Conservation (phyloP, 225 moss, liverwort and hornwort species). For the Polytrichum commune region DNA sequence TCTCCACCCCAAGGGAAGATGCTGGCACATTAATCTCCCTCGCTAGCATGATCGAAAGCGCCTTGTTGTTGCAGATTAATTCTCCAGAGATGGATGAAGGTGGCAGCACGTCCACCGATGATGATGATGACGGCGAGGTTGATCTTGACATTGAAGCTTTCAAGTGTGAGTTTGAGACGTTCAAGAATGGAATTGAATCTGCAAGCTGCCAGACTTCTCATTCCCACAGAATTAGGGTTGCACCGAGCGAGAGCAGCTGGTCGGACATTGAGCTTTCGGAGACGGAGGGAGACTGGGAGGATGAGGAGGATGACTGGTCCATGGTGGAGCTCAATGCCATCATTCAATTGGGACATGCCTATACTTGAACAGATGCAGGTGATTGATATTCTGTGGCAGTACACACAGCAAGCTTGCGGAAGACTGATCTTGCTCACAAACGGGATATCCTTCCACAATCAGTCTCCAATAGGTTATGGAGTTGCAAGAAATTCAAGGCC, state of each 20-base stretch:
- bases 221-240: not conserved
- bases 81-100: not conserved
- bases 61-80: not conserved
- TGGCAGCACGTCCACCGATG: not conserved
- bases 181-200: not conserved
- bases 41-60: not conserved
- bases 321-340: not conserved
- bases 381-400: too few species aligned
- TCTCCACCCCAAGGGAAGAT: not conserved
- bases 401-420: too few species aligned
- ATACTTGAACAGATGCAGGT: too few species aligned
- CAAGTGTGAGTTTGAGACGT: not conserved
- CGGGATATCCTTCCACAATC: too few species aligned
- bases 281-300: conserved; percentile 7
- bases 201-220: not conserved
- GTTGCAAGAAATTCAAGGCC: too few species aligned
- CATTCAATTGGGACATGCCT: too few species aligned
- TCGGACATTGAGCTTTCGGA: conserved; percentile 19
- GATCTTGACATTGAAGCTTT: not conserved
- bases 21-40: not conserved
- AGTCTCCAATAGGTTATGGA: too few species aligned
- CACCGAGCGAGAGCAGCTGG: conserved; percentile 28
- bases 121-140: too few species aligned
- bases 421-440: too few species aligned
- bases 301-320: conserved; percentile 16